phyloP scores from a whole-genome alignment of 2,329 filamentous ascomycete species.

The Neocucurbitaria cava region DNA sequence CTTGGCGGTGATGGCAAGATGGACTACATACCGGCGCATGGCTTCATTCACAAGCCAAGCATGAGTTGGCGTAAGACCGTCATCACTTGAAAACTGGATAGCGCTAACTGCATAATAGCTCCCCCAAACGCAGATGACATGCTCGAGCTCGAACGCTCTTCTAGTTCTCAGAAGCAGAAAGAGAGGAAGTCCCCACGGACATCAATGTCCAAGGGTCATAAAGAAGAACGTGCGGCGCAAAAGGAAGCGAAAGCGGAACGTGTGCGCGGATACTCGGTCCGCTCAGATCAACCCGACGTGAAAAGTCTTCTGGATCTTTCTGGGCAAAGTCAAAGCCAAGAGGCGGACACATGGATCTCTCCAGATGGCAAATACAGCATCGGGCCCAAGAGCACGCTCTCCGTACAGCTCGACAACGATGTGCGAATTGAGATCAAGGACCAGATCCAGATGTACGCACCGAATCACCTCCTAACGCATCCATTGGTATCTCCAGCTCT shows the following conservation, averaged over 20 bases:
- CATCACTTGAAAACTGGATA: neutral
- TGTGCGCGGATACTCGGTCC: conserved; percentile 45
- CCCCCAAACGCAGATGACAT: conserved; percentile 82
- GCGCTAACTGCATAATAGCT: conserved; percentile 47
- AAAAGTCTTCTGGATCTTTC: conserved; percentile 10
- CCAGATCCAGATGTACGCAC: conserved; percentile 88
- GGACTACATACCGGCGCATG: conserved; percentile 87
- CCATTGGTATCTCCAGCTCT: conserved; percentile 89
- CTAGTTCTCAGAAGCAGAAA: conserved; percentile 2
- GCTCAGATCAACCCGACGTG: conserved; percentile 26
- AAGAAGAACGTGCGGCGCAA: conserved; percentile 42
- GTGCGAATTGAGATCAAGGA: conserved; percentile 77
- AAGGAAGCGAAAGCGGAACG: conserved; percentile 42
- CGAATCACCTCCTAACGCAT: conserved; percentile 84
- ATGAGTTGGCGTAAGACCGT: conserved; percentile 71
- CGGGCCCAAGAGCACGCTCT: conserved; percentile 54
- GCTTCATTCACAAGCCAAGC: conserved; percentile 91
- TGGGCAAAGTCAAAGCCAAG: conserved; percentile 3
- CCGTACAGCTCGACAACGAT: conserved; percentile 68
- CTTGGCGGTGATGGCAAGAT: conserved; percentile 73
- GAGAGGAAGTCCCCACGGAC: conserved; percentile 10
- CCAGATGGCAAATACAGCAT: conserved; percentile 47
- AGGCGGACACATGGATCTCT: conserved; percentile 31
- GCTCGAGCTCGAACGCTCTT: conserved; percentile 53
- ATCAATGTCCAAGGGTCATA: conserved; percentile 16